phyloP scores from a whole-genome alignment of 768 basidiomycete genomes.

The Russula sp. region DNA sequence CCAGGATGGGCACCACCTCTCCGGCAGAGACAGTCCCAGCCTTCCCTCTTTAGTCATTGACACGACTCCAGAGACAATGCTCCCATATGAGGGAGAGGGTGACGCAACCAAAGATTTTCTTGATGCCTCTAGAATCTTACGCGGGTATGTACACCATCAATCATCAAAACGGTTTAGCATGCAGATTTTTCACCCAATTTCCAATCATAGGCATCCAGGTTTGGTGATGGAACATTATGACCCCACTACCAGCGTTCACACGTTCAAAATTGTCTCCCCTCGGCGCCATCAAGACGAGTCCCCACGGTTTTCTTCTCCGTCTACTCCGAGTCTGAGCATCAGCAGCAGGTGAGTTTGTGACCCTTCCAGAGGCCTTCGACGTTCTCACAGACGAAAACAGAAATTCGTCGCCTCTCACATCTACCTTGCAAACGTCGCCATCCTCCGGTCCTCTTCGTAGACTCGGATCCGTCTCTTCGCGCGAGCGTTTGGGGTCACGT shows the following conservation, averaged over 20 bases:
- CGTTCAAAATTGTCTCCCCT: conserved; percentile 23
- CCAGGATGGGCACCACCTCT: neutral
- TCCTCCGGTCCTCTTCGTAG: neutral
- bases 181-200: neutral
- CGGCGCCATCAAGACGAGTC: neutral
- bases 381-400: conserved; percentile 4
- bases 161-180: neutral
- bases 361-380: neutral
- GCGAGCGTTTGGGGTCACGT: neutral
- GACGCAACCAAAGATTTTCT: neutral
- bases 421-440: neutral
- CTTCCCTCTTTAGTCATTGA: neutral
- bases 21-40: neutral
- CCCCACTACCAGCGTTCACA: conserved; percentile 19
- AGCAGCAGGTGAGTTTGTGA: conserved; percentile 17
- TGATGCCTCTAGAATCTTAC: conserved; percentile 13
- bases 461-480: neutral
- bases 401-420: conserved; percentile 1
- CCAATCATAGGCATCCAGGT: conserved; percentile 18
- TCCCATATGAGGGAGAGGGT: neutral
- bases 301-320: neutral
- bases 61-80: neutral
- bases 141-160: neutral
- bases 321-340: conserved; percentile 9
- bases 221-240: conserved; percentile 24